A percentile compares a stretch with the other conserved stretches of the same genome.
Conservation (phyloP, 192 early-diverging fungal species). For the Coemansia nantahalensis region DNA sequence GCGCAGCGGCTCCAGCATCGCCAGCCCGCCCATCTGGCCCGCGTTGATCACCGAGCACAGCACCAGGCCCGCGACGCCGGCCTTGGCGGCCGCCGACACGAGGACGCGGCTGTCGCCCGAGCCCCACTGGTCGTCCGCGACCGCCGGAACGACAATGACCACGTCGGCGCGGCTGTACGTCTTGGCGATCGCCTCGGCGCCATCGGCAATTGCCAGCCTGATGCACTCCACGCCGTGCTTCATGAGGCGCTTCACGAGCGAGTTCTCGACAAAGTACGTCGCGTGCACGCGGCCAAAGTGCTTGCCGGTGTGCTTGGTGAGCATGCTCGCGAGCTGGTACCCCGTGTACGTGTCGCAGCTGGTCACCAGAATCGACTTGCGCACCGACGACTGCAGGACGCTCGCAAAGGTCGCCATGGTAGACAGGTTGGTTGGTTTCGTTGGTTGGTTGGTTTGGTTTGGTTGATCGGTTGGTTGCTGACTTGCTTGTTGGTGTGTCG, state of each 20-base stretch:
- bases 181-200: conserved; percentile 21
- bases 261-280: conserved; percentile 28
- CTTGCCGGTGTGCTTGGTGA: conserved; percentile 28
- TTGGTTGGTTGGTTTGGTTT: background rate
- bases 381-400: conserved; percentile 18
- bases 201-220: conserved; percentile 22
- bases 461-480: too few species aligned
- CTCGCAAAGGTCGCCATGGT: conserved; percentile 34
- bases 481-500: too few species aligned
- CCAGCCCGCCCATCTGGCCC: conserved; percentile 20
- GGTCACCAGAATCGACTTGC: conserved; percentile 39
- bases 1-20: conserved; percentile 26
- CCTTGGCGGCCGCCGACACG: conserved; percentile 34
- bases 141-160: conserved; percentile 40
- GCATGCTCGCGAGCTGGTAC: conserved; percentile 23
- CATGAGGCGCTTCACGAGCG: conserved; percentile 35
- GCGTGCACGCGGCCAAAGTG: conserved; percentile 25
- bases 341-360: conserved; percentile 44
- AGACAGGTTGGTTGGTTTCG: background rate
- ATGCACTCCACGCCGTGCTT: conserved; percentile 27
- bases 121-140: conserved; percentile 37
- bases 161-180: conserved; percentile 40
- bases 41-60: conserved; percentile 45
- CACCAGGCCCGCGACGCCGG: conserved; percentile 35
- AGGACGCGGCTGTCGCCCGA: conserved; percentile 15